Evolutionary conservation across 164 flowering plant genomes (phyloP).

Genomic region (Vitis amurensis): DNA sequence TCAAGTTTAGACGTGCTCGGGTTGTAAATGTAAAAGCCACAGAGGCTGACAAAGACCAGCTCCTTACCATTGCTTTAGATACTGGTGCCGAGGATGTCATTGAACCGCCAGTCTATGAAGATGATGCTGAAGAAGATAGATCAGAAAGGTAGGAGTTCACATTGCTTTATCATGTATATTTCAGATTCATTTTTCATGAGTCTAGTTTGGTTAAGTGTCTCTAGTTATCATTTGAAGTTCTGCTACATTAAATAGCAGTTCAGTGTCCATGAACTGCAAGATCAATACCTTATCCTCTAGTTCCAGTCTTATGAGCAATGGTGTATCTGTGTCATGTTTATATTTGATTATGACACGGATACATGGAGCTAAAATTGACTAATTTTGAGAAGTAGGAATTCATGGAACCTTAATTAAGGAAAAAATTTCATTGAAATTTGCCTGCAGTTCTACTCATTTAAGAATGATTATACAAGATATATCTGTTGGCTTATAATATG

Average conservation of each 20-base stretch:
- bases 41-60: constrained; percentile 84
- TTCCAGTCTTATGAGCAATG: neutral
- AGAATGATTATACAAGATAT: too few relatives aligned
- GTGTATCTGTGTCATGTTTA: too few relatives aligned
- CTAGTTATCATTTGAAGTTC: neutral
- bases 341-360: too few relatives aligned
- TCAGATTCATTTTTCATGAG: neutral
- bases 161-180: neutral
- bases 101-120: constrained; percentile 74
- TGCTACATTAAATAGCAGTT: neutral
- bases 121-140: constrained; percentile 71
- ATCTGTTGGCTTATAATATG: too few relatives aligned
- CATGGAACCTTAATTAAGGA: too few relatives aligned
- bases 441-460: too few relatives aligned
- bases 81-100: constrained; percentile 97
- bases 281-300: neutral
- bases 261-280: neutral
- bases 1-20: constrained; percentile 85
- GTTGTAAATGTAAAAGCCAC: constrained; percentile 72
- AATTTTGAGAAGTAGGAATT: too few relatives aligned
- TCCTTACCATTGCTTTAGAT: constrained; percentile 82
- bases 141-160: constrained; percentile 59
- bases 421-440: too few relatives aligned
- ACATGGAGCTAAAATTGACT: too few relatives aligned
- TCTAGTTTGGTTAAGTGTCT: neutral